These are phyloP conservation scores for Coniophora puteana DNA, from an alignment of 1,284 basidiomycete species.

Conservation along the genomic window DNA sequence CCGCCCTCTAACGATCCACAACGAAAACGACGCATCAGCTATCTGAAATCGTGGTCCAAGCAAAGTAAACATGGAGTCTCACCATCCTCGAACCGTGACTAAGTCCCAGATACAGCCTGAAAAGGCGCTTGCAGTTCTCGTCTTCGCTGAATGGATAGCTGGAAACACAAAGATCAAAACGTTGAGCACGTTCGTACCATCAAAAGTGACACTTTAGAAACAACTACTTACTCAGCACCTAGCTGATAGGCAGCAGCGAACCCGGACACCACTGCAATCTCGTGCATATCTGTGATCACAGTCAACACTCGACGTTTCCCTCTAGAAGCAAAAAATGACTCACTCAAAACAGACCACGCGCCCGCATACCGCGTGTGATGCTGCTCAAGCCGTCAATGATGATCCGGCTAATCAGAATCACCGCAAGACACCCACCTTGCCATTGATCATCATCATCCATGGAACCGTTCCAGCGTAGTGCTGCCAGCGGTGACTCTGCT, in stretches of 20 bases:
- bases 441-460: conserved; percentile 60
- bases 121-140: conserved; percentile 40
- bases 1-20: conserved; percentile 2
- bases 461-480: conserved; percentile 56
- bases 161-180: too few relatives aligned
- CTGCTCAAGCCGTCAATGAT: conserved; percentile 8
- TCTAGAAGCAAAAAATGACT: neutral
- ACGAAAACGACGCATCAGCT: neutral
- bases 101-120: conserved; percentile 39
- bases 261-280: conserved; percentile 56
- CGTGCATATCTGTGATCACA: conserved; percentile 47
- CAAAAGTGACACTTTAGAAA: neutral
- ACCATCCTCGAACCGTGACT: conserved; percentile 33
- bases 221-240: conserved; percentile 38
- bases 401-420: neutral
- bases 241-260: conserved; percentile 57
- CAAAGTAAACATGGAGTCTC: conserved; percentile 11
- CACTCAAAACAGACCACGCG: conserved; percentile 27
- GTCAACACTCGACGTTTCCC: neutral
- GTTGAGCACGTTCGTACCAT: neutral
- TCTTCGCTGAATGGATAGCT: conserved; percentile 43
- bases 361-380: conserved; percentile 39
- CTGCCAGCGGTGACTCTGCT: conserved; percentile 56
- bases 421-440: conserved; percentile 32
- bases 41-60: too few relatives aligned